Base-by-base conservation (phyloP, 148 eudicot genomes). In the Talinum fruticosum region DNA sequence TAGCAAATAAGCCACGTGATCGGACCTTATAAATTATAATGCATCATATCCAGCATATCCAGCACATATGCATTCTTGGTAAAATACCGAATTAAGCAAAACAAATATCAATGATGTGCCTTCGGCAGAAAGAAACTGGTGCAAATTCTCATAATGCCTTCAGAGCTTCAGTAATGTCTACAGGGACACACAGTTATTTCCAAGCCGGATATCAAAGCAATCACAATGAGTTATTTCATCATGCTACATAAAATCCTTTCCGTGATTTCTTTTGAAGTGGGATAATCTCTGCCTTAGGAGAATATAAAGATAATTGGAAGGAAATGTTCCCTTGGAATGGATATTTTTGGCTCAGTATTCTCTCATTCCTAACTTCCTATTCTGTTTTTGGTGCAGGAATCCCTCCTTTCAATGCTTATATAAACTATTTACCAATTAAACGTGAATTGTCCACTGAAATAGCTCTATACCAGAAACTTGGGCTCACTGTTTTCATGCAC, bases 1-100 rank as follows among this genome's bases (percentile, higher is more conserved):
- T 64, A 54, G 47, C 79, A 15, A 73, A 61, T 57, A 49, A 19
- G 37, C 14, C 24, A 54, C 10, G 19, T 32, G n/a, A 61, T 70
- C 51, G 51, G 33, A 38, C 26, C 75, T 62, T 66, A 78, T 29
- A 30, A 69, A n/a, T n/a, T n/a, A n/a, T n/a, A n/a, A 59, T 30
- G 47, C 41, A 74, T 29, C 13, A 61, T 2, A 57, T 33, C 12
- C 47, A 41, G 47, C 47, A 41, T 41, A n/a, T n/a, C n/a, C n/a
- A 1, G 24, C 10, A 18, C 29, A 10, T 36, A 28, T 14, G 19
- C 35, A 4, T 33, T 68, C 32, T 41, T 51, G 35, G 66, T 18
- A 24, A 35, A 12, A 64, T 64, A 66, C 34, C 47, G 71, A 38
- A 41, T 23, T 1, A 29, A 64, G 68, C 70, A 64, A 18, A 38